Evolutionary conservation across 305 asterid genomes (phyloP).

Genomic region (Rubia balearica): DNA sequence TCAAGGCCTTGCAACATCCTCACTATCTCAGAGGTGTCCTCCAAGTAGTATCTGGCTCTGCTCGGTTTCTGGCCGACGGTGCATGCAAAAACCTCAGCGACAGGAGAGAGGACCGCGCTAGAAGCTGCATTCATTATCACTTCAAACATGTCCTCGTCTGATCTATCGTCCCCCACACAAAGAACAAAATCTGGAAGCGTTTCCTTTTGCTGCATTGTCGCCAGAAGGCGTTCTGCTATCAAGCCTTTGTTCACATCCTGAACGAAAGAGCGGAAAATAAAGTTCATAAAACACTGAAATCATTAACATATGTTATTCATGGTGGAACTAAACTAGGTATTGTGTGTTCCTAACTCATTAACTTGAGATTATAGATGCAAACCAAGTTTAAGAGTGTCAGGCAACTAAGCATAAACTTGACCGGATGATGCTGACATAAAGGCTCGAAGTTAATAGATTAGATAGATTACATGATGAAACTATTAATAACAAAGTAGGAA

Average conservation of each 20-base stretch:
- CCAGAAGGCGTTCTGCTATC: conserved; percentile 50
- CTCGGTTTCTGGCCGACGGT: conserved; percentile 84
- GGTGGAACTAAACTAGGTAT: too few relatives aligned
- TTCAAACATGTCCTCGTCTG: conserved; percentile 90
- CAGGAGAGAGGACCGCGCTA: conserved; percentile 54
- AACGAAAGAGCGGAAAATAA: not conserved
- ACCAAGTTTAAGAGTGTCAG: not conserved
- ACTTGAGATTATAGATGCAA: not conserved
- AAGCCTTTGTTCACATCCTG: conserved; percentile 86
- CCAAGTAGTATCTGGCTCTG: conserved; percentile 72
- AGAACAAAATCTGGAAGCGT: conserved; percentile 70
- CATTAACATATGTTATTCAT: too few relatives aligned
- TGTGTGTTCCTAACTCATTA: not conserved
- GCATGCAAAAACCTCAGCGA: conserved; percentile 77
- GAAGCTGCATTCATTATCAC: conserved; percentile 65
- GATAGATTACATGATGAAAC: not conserved
- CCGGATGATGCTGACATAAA: not conserved
- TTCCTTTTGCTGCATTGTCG: conserved; percentile 46
- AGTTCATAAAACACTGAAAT: not conserved
- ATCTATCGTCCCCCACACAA: conserved; percentile 80
- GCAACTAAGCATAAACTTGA: too few relatives aligned
- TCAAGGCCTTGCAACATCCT: conserved; percentile 77
- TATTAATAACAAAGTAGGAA: not conserved
- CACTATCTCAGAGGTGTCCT: conserved; percentile 57
- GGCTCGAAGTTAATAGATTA: not conserved